These are phyloP conservation scores for Neopestalotiopsis sp. DNA, from an alignment of 2,329 filamentous ascomycete genomes.

Conservation along the genomic window DNA sequence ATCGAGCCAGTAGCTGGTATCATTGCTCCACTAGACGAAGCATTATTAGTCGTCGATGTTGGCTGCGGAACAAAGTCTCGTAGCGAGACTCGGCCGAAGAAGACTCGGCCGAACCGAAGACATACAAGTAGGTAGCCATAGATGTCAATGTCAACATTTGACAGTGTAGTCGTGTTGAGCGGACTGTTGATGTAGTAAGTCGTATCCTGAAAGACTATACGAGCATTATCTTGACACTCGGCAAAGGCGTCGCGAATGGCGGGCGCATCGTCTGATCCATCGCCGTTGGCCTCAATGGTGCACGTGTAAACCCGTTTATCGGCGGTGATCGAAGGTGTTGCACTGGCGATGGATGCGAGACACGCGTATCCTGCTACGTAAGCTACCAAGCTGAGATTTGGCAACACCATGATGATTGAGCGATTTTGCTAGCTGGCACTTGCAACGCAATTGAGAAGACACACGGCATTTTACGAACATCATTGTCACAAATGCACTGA, in stretches of 20 bases:
- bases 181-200: conserved; percentile 51
- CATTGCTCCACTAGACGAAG: conserved; percentile 2
- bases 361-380: not conserved
- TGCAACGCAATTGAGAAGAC: not conserved
- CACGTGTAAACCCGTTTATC: not conserved
- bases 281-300: not conserved
- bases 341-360: not conserved
- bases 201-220: conserved; percentile 44
- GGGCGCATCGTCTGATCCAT: conserved; percentile 43
- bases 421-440: not conserved
- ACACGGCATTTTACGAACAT: not conserved
- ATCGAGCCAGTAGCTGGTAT: conserved; percentile 52
- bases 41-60: not conserved
- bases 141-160: conserved; percentile 48
- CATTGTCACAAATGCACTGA: not conserved
- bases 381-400: not conserved
- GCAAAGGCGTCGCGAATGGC: conserved; percentile 47
- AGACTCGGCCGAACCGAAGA: conserved; percentile 26
- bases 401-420: not conserved
- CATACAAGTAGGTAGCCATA: conserved; percentile 45
- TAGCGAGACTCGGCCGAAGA: not conserved
- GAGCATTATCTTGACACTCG: conserved; percentile 42
- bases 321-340: not conserved
- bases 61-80: not conserved
- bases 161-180: conserved; percentile 49